Percentiles rank a stretch among this genome's conserved stretches.
phyloP scores from a whole-genome alignment of 768 basidiomycete genomes.

The Lenzites betulinus region DNA sequence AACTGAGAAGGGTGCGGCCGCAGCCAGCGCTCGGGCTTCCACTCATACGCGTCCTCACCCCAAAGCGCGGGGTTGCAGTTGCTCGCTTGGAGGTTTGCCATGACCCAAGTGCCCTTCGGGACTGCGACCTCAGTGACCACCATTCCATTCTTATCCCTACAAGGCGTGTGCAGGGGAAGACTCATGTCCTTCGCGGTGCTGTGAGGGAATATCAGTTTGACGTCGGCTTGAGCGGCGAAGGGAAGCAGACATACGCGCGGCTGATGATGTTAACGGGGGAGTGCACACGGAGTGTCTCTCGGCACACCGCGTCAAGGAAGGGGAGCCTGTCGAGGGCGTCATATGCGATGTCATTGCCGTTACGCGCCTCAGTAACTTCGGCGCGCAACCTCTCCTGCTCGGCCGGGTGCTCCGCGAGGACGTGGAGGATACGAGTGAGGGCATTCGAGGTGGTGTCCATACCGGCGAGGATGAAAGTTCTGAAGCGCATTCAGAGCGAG shows the following conservation, averaged over 20 bases:
- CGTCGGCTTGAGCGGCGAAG: not conserved
- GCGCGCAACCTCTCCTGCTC: slow-evolving; percentile 36
- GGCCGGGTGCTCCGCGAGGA: slow-evolving; percentile 32
- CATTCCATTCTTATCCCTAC: slow-evolving; percentile 13
- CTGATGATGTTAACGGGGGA: slow-evolving; percentile 8
- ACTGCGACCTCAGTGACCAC: slow-evolving; percentile 32
- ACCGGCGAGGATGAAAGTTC: slow-evolving; percentile 26
- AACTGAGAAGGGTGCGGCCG: slow-evolving; percentile 13
- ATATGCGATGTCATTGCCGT: slow-evolving; percentile 36
- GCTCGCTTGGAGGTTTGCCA: slow-evolving; percentile 40
- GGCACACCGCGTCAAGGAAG: slow-evolving; percentile 64
- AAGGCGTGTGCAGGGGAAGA: slow-evolving; percentile 24
- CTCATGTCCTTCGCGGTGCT: slow-evolving; percentile 34
- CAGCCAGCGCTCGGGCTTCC: slow-evolving; percentile 48
- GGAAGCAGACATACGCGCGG: slow-evolving; percentile 3
- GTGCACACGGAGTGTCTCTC: slow-evolving; percentile 58
- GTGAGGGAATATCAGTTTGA: not conserved
- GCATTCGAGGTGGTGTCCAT: slow-evolving; percentile 31
- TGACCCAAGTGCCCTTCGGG: slow-evolving; percentile 40
- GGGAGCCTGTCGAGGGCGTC: slow-evolving; percentile 37
- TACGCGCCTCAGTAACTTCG: slow-evolving; percentile 21
- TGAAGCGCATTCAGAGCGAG: not conserved
- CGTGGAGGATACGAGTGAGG: slow-evolving; percentile 23
- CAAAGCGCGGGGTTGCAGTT: slow-evolving; percentile 45
- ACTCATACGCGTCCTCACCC: slow-evolving; percentile 46